A percentile compares a stretch with the other conserved stretches of the same genome.
Evolutionary conservation across 2,329 filamentous ascomycete genomes (phyloP).

Genomic region (Trichoderma harzianum): DNA sequence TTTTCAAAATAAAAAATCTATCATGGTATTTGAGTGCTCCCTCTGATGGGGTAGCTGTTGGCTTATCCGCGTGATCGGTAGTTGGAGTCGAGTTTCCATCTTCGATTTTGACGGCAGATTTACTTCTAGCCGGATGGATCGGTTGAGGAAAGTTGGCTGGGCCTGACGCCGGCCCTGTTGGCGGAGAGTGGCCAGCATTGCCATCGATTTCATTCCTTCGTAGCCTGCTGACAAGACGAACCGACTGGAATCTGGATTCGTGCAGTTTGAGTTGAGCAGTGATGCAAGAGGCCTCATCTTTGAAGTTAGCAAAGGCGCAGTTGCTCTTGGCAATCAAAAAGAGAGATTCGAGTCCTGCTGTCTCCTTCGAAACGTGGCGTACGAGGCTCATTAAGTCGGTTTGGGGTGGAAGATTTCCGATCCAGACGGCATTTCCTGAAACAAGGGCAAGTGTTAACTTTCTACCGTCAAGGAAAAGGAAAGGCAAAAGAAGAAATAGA

Average conservation of each 20-base stretch:
- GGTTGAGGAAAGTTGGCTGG: conserved; percentile 25
- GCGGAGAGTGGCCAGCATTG: conserved; percentile 47
- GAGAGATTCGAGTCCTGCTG: conserved; percentile 76
- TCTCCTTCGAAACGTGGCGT: conserved; percentile 80
- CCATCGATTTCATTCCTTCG: conserved; percentile 54
- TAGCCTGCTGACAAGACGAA: conserved; percentile 80
- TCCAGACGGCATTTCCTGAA: conserved; percentile 84
- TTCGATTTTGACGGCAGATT: neutral
- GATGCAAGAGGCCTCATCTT: conserved; percentile 70
- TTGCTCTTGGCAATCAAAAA: conserved; percentile 97
- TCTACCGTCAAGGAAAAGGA: neutral
- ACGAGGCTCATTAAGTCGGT: conserved; percentile 82
- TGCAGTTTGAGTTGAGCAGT: conserved; percentile 81
- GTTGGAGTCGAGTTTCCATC: neutral
- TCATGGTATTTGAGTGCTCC: conserved; percentile 47
- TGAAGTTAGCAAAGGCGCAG: conserved; percentile 95
- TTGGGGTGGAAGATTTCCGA: conserved; percentile 86
- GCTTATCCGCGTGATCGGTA: neutral
- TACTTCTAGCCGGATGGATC: conserved; percentile 19
- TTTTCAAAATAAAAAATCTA: conserved; percentile 90
- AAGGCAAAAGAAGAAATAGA: neutral
- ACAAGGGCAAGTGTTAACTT: neutral
- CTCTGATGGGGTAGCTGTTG: neutral
- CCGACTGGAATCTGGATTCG: conserved; percentile 83
- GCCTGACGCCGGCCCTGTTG: conserved; percentile 52